Conservation (phyloP, 2,329 filamentous ascomycete genomes). For the Alternaria panax region DNA sequence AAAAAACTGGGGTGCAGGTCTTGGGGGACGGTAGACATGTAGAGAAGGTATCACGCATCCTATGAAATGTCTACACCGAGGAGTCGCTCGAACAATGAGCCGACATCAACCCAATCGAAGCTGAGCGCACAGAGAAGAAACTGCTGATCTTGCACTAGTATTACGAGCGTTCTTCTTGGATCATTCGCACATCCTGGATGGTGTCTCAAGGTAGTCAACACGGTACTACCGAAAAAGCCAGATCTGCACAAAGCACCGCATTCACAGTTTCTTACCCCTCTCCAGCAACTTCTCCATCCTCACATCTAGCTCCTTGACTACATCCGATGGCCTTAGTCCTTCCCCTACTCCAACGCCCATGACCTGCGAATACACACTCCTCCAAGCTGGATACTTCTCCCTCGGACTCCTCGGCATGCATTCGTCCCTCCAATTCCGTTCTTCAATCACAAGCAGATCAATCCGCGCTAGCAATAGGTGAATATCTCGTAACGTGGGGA, state of each 20-base stretch:
- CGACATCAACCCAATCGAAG: not conserved
- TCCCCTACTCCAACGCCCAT: slow-evolving; percentile 1
- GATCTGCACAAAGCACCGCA: not conserved
- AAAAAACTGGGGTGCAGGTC: not conserved
- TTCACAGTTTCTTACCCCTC: not conserved
- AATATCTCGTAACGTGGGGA: not conserved
- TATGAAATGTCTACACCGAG: not conserved
- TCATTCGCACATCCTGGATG: not conserved
- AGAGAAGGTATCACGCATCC: not conserved
- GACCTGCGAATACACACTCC: slow-evolving; percentile 1
- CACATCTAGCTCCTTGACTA: not conserved
- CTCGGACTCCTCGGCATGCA: slow-evolving; percentile 4
- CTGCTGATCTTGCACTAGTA: not conserved
- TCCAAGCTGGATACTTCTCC: slow-evolving; percentile 6
- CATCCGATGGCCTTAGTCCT: not conserved
- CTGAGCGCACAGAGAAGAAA: not conserved
- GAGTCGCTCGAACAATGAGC: not conserved
- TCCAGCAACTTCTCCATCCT: not conserved
- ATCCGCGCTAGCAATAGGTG: slow-evolving; percentile 1
- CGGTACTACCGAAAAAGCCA: not conserved
- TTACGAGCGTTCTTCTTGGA: not conserved
- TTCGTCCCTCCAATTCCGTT: not conserved
- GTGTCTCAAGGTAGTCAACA: not conserved
- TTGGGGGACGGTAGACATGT: not conserved
- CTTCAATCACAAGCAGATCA: not conserved